A percentile compares a stretch with the other conserved stretches of the same genome.
Evolutionary conservation across 2,329 filamentous ascomycete genomes (phyloP).

Genomic region (Leptodontidium sp.): DNA sequence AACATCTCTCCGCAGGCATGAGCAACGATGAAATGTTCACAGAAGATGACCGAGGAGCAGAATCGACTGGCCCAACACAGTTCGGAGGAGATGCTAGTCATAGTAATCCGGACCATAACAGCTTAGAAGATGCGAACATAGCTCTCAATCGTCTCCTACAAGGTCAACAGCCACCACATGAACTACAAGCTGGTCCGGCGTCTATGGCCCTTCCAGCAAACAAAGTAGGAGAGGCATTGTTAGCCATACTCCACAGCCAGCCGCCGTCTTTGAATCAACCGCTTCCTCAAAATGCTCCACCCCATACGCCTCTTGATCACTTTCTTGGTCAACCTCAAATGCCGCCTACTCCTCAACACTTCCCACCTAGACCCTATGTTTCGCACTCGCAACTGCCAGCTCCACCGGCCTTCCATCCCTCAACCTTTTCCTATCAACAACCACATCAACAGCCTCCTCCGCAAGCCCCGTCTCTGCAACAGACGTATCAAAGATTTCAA

Average conservation of each 20-base stretch:
- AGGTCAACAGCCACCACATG: conserved; percentile 61
- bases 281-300: conserved; percentile 44
- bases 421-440: conserved; percentile 41
- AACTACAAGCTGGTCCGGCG: conserved; percentile 50
- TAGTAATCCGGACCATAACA: conserved; percentile 47
- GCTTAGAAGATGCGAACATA: conserved; percentile 58
- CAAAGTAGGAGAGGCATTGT: conserved; percentile 56
- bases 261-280: conserved; percentile 31
- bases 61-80: conserved; percentile 32
- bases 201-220: conserved; percentile 27
- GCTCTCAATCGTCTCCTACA: conserved; percentile 62
- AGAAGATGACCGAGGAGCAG: conserved; percentile 62
- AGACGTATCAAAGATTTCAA: conserved; percentile 25
- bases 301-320: conserved; percentile 64
- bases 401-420: conserved; percentile 55
- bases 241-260: conserved; percentile 59
- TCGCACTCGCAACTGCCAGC: conserved; percentile 52
- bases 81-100: conserved; percentile 18
- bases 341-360: conserved; percentile 66
- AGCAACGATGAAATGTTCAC: conserved; percentile 64
- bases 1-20: conserved; percentile 54
- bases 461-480: conserved; percentile 20
- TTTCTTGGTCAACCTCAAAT: conserved; percentile 57
- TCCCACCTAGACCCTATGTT: conserved; percentile 59
- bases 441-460: conserved; percentile 26